phyloP scores from a whole-genome alignment of 2,329 filamentous ascomycete species.

The Colletotrichum sidae region DNA sequence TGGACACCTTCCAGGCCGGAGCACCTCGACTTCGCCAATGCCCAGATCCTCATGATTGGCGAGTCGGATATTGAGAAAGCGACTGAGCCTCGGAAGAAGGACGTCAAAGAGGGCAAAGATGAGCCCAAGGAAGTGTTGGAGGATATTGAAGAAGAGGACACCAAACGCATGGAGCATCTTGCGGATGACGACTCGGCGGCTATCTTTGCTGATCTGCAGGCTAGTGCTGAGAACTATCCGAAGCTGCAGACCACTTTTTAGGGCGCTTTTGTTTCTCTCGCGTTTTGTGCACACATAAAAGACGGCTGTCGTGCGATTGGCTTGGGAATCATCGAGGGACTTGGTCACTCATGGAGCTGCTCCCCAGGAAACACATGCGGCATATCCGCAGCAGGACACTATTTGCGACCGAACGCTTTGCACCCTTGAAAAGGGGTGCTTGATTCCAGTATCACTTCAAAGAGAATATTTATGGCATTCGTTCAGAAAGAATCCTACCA shows the following conservation, averaged over 20 bases:
- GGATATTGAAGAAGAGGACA: conserved; percentile 80
- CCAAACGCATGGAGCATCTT: conserved; percentile 70
- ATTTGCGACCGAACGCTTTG: no score
- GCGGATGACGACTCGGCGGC: conserved; percentile 57
- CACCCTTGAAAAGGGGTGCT: no score
- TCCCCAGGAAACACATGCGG: no score
- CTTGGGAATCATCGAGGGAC: no score
- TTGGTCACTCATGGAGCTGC: no score
- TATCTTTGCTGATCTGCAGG: conserved; percentile 61
- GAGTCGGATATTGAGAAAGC: conserved; percentile 71
- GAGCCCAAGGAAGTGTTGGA: conserved; percentile 78
- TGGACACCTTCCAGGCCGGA: conserved; percentile 82
- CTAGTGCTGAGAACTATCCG: conserved; percentile 69
- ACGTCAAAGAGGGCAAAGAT: conserved; percentile 69
- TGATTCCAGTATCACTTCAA: no score
- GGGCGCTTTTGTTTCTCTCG: conserved; percentile 5
- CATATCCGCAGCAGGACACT: no score
- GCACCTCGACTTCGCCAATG: conserved; percentile 79
- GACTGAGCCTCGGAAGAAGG: conserved; percentile 64
- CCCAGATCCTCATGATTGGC: conserved; percentile 84
- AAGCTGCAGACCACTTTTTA: conserved; percentile 69
- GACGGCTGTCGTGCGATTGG: no score
- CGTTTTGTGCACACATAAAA: no score
- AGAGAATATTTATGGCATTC: no score
- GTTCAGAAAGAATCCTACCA: no score